Evolutionary conservation across 2,329 filamentous ascomycete genomes (phyloP).

Genomic region (Phaeomoniella chlamydospora): DNA sequence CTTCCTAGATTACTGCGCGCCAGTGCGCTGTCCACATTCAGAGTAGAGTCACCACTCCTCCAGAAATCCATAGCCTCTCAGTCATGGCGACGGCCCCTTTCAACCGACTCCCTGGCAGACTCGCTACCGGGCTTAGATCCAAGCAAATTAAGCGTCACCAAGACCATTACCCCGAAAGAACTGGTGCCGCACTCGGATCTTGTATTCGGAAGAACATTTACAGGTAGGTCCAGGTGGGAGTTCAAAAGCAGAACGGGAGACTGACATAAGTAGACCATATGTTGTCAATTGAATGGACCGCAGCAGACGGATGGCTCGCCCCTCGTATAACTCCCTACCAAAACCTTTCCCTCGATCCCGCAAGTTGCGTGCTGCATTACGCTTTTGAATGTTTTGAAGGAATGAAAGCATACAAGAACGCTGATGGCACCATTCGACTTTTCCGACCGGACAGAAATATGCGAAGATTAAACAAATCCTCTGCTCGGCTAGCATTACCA

Average conservation of each 20-base stretch:
- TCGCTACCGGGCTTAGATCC: slow-evolving; percentile 55
- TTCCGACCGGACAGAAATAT: slow-evolving; percentile 97
- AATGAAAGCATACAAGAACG: slow-evolving; percentile 98
- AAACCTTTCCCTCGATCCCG: slow-evolving; percentile 90
- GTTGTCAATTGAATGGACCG: slow-evolving; percentile 88
- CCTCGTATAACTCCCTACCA: slow-evolving; percentile 86
- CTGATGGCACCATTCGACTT: slow-evolving; percentile 59
- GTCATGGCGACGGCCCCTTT: neutral
- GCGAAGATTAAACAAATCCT: slow-evolving; percentile 82
- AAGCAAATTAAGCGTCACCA: slow-evolving; percentile 59
- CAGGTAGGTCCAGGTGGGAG: slow-evolving; percentile 43
- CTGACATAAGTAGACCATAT: slow-evolving; percentile 56
- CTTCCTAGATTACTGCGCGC: neutral
- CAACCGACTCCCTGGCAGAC: neutral
- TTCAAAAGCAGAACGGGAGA: neutral
- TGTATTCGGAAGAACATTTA: slow-evolving; percentile 82
- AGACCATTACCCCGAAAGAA: slow-evolving; percentile 61
- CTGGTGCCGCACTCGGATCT: slow-evolving; percentile 65
- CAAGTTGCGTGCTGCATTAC: slow-evolving; percentile 96
- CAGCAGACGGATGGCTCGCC: slow-evolving; percentile 65
- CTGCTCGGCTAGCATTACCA: slow-evolving; percentile 80
- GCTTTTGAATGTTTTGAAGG: slow-evolving; percentile 97
- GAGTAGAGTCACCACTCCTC: neutral
- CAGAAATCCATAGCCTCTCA: neutral
- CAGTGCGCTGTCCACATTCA: neutral